These are phyloP conservation scores for Apiotrichum sp. DNA, from an alignment of 1,284 basidiomycete species.

Conservation along the genomic window DNA sequence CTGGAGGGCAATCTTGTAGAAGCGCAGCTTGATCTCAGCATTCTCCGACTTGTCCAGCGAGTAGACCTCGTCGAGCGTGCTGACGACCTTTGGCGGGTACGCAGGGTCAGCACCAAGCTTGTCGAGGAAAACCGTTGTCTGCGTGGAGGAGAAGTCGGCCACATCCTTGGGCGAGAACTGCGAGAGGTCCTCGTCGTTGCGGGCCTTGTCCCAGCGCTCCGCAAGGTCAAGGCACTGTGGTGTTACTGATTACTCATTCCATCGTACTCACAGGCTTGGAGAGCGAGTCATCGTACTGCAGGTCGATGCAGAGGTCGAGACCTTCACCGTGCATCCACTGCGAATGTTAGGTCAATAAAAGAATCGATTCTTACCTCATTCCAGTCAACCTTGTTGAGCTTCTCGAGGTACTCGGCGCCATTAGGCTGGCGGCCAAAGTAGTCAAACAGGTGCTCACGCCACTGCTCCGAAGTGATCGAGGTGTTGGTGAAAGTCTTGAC, in stretches of 20 bases:
- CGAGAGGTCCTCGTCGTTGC: slow-evolving; percentile 48
- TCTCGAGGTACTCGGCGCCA: slow-evolving; percentile 59
- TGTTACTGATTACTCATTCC: slow-evolving; percentile 2
- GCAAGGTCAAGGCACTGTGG: slow-evolving; percentile 57
- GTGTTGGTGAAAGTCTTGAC: slow-evolving; percentile 53
- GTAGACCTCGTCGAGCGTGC: slow-evolving; percentile 48
- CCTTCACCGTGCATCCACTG: slow-evolving; percentile 82
- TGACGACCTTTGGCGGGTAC: slow-evolving; percentile 36
- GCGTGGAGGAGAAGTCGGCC: slow-evolving; percentile 36
- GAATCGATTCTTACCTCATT: slow-evolving; percentile 51
- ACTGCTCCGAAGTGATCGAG: slow-evolving; percentile 81
- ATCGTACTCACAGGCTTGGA: slow-evolving; percentile 52
- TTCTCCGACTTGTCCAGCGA: slow-evolving; percentile 45
- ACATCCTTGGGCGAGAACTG: slow-evolving; percentile 41
- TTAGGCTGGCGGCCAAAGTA: slow-evolving; percentile 60
- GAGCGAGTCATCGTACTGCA: slow-evolving; percentile 76
- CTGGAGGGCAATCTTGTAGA: slow-evolving; percentile 50
- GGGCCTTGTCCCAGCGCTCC: slow-evolving; percentile 65
- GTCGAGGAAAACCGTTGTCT: slow-evolving; percentile 51
- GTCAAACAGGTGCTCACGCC: slow-evolving; percentile 77
- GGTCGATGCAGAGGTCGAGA: slow-evolving; percentile 64
- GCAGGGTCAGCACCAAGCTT: slow-evolving; percentile 39
- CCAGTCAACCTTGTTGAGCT: slow-evolving; percentile 71
- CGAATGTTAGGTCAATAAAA: slow-evolving; percentile 2
- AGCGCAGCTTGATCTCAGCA: slow-evolving; percentile 50